Base-by-base conservation (phyloP, 2,329 filamentous ascomycete genomes). In the Penicillium occitanis region DNA sequence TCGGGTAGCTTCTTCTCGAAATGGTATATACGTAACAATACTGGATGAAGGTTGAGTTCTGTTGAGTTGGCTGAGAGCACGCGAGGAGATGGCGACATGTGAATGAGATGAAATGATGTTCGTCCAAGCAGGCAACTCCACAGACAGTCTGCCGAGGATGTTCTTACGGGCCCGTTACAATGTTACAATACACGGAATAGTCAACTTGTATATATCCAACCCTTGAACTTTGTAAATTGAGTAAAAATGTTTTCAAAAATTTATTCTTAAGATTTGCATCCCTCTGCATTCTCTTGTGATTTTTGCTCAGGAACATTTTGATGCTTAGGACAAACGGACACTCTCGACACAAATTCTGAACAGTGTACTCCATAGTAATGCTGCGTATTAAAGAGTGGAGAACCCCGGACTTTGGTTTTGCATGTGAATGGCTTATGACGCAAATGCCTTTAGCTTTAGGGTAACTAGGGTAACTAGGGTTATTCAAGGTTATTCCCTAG, bases 91-190 rank as follows among this genome's bases (percentile, higher is more conserved):
- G n/a, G n/a, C 60, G 22, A 42, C 55, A 60, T 64, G 63, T 65
- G 63, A 65, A 50, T 19, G 17, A 30, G 22, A 46, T 60, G 57
- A 10, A 28, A 51, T 28, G 57, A 46, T 46, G 37, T 25, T 46
- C 7, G 10, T 22, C 33, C 37, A 19, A 19, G 63, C 22, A 22
- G 42, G 53, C 55, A 35, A 30, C 19, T 30, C 50, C 33, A 7
- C 22, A 6, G 55, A 33, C 17, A 35, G 28, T 44, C 62, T 59
- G 55, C 63, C 63, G 63, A 65, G 63, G 63, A 65, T 65, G 63
- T 65, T 28, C 40, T 61, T 44, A 62, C 60, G 14, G 57, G 14
- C 4, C 3, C 37, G 40, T 60, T 60, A 60, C 57, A 22, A 3
- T 22, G 10, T 60, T 42, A 30, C 57, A 30, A 60, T 60, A 60